Conservation (phyloP, 177 flowering plant genomes). For the Vitis hybrid region DNA sequence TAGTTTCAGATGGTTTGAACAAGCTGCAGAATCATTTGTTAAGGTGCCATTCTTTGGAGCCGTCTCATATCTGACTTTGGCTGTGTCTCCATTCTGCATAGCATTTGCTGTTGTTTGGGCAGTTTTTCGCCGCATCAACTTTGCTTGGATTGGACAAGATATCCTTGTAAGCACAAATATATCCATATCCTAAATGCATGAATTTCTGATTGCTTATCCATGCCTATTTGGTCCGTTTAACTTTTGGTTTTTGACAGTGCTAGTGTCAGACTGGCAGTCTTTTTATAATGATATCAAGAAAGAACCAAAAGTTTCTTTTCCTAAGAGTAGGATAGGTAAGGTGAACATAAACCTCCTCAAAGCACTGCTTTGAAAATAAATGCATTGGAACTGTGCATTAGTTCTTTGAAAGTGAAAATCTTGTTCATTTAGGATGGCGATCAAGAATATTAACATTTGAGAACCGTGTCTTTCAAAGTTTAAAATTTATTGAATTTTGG, state of each 20-base stretch:
- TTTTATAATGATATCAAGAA: not conserved
- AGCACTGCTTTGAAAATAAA: not conserved
- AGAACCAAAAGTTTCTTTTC: not conserved
- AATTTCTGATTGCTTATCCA: too few species aligned
- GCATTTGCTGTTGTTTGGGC: constrained; percentile 92
- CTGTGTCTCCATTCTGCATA: constrained; percentile 91
- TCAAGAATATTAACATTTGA: not conserved
- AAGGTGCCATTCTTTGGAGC: constrained; percentile 90
- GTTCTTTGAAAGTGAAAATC: not conserved
- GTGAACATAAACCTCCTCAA: not conserved
- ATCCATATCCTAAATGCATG: too few species aligned
- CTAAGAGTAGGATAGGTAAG: not conserved
- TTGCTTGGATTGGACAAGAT: constrained; percentile 99
- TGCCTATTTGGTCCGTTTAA: constrained; percentile 1
- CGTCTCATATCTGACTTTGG: constrained; percentile 81
- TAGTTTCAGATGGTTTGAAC: constrained; percentile 70
- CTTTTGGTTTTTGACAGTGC: not conserved
- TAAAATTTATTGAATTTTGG: not conserved
- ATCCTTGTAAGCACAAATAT: constrained; percentile 71
- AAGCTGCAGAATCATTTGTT: constrained; percentile 62
- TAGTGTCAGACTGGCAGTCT: not conserved
- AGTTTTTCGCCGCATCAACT: constrained; percentile 53
- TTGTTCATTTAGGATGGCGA: not conserved
- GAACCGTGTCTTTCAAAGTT: not conserved
- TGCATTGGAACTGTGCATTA: not conserved